Conservation (phyloP, 2,329 filamentous ascomycete genomes). For the Diplodia intermedia region DNA sequence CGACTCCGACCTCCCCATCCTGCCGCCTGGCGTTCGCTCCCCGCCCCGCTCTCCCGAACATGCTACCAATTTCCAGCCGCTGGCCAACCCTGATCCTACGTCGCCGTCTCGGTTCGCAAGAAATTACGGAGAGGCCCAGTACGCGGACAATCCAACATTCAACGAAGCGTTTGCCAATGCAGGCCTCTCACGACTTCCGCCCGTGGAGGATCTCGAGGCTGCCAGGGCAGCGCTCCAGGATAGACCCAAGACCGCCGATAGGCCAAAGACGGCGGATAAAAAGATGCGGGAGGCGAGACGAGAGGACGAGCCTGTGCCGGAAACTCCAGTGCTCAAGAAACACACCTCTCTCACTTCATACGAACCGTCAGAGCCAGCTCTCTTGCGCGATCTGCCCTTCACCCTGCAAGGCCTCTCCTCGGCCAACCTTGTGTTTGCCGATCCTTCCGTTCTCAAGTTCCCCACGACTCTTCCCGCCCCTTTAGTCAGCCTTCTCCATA, state of each 20-base stretch:
- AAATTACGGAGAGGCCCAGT: constrained; percentile 20
- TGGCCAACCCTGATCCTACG: constrained; percentile 5
- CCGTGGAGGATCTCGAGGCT: constrained; percentile 42
- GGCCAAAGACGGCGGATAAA: constrained; percentile 36
- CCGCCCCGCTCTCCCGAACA: constrained; percentile 33
- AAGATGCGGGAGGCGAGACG: constrained; percentile 38
- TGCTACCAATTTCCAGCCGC: constrained; percentile 18
- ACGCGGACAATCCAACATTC: constrained; percentile 45
- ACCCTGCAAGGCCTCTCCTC: constrained; percentile 93
- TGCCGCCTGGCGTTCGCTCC: constrained; percentile 42
- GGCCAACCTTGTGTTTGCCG: constrained; percentile 77
- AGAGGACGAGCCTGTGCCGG: constrained; percentile 36
- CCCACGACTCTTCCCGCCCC: constrained; percentile 82
- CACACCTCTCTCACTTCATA: constrained; percentile 33
- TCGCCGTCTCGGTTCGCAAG: constrained; percentile 7
- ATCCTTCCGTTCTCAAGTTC: constrained; percentile 73
- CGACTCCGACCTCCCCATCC: constrained; percentile 63
- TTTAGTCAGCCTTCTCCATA: constrained; percentile 84
- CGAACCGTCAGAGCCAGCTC: constrained; percentile 53
- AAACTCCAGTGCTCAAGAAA: constrained; percentile 20
- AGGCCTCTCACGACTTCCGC: constrained; percentile 51
- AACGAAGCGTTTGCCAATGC: constrained; percentile 58
- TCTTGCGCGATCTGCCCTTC: constrained; percentile 78
- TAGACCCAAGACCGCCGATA: constrained; percentile 36
- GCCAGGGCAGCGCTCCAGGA: constrained; percentile 28